These are phyloP conservation scores for Carex littledalei DNA, from an alignment of 176 grass and related monocot species.

Conservation along the genomic window DNA sequence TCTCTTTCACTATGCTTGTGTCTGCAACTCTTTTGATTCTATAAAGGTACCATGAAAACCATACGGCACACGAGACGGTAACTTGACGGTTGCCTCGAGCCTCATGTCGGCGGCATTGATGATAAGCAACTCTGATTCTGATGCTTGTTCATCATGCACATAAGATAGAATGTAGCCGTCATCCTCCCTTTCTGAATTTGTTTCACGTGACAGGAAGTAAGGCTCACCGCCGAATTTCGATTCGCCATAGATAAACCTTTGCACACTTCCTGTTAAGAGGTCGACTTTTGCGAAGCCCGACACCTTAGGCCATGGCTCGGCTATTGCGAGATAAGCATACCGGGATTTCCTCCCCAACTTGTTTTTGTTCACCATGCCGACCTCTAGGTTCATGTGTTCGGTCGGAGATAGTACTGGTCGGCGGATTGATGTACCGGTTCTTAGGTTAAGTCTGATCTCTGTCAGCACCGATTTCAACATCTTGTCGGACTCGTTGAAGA, in stretches of 20 bases:
- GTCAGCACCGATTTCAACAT: constrained; percentile 64
- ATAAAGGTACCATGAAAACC: constrained; percentile 95
- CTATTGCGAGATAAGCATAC: constrained; percentile 82
- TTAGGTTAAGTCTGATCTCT: constrained; percentile 73
- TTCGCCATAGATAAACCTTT: constrained; percentile 51
- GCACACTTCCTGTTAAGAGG: constrained; percentile 53
- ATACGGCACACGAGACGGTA: constrained; percentile 77
- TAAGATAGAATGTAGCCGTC: constrained; percentile 63
- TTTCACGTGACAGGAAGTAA: constrained; percentile 56
- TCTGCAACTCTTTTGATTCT: constrained; percentile 34
- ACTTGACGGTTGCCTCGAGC: constrained; percentile 66
- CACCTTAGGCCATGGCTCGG: constrained; percentile 97
- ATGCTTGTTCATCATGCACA: constrained; percentile 47
- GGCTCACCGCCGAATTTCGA: constrained; percentile 74
- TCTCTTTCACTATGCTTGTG: constrained; percentile 40
- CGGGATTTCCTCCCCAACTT: constrained; percentile 50
- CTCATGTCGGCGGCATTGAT: constrained; percentile 70
- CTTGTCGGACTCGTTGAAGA: constrained; percentile 70
- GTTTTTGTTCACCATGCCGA: constrained; percentile 74
- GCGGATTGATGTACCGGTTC: constrained; percentile 52
- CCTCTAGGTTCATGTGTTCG: constrained; percentile 66
- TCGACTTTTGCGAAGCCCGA: constrained; percentile 93
- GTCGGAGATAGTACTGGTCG: constrained; percentile 36
- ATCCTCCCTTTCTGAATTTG: constrained; percentile 38
- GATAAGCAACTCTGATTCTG: constrained; percentile 52